phyloP scores from a whole-genome alignment of 257 asterid species.

The Salvia hispanica region DNA sequence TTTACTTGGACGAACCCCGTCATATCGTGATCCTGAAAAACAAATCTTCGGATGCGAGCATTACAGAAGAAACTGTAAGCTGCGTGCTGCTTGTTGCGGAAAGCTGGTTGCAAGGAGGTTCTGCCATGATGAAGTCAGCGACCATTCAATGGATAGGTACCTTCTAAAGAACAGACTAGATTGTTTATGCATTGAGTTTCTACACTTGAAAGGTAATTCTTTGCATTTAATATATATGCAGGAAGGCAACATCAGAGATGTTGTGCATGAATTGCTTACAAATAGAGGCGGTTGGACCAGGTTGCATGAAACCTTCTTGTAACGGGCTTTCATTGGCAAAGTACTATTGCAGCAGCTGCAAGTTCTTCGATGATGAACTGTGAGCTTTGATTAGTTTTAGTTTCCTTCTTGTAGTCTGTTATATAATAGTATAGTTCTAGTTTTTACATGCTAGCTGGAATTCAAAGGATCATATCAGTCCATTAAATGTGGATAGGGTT shows the following conservation, averaged over 20 bases:
- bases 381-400: conserved; percentile 32
- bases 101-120: conserved; percentile 85
- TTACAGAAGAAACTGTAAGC: conserved; percentile 95
- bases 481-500: too few relatives aligned
- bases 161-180: conserved; percentile 8
- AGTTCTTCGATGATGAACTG: conserved; percentile 96
- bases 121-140: conserved; percentile 97
- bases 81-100: conserved; percentile 96
- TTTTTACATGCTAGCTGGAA: too few relatives aligned
- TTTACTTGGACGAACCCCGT: conserved; percentile 68
- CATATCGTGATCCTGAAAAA: conserved; percentile 80
- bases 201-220: background rate
- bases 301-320: conserved; percentile 78
- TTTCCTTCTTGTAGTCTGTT: conserved; percentile 22
- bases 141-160: conserved; percentile 97
- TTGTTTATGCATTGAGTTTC: conserved; percentile 3
- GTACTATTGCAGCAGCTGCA: conserved; percentile 94
- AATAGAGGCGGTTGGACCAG: conserved; percentile 84
- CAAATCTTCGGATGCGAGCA: conserved; percentile 85
- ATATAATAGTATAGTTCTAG: background rate
- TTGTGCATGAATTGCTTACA: conserved; percentile 93
- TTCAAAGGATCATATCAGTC: too few relatives aligned
- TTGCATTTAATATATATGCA: conserved; percentile 39
- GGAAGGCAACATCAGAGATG: conserved; percentile 98
- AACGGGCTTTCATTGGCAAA: conserved; percentile 81